phyloP scores from a whole-genome alignment of 2,329 filamentous ascomycete species.

The Aspergillus sp. region DNA sequence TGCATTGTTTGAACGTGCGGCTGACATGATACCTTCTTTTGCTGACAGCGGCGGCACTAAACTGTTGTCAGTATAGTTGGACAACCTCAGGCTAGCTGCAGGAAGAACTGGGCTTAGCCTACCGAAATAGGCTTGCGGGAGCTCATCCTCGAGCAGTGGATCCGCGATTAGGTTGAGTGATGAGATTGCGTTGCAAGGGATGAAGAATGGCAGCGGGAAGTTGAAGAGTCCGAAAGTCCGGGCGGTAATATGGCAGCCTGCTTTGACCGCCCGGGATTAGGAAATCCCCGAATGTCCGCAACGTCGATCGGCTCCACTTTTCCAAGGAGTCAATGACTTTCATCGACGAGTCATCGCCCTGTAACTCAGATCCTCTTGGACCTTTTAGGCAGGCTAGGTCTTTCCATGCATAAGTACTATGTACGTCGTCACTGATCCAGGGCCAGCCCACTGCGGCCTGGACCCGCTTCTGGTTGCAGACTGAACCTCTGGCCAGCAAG shows the following conservation, averaged over 20 bases:
- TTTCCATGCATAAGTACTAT: neutral
- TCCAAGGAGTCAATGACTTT: too few species aligned
- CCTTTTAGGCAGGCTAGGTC: neutral
- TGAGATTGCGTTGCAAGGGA: neutral
- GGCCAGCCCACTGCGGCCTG: neutral
- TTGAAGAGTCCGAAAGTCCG: conserved; percentile 10
- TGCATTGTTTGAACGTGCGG: neutral
- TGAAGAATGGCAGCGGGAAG: neutral
- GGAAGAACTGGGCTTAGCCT: neutral
- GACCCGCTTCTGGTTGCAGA: neutral
- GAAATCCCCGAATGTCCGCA: neutral
- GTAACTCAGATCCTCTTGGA: too few species aligned
- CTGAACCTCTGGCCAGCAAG: neutral
- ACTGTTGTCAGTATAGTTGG: neutral
- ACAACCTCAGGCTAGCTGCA: neutral
- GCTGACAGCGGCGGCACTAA: conserved; percentile 22
- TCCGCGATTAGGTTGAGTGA: neutral
- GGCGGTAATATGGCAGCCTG: neutral
- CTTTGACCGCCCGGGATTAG: neutral
- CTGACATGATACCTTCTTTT: conserved; percentile 17
- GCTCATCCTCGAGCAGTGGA: neutral
- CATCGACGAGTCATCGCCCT: too few species aligned
- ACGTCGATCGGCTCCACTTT: neutral
- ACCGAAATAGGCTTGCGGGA: conserved; percentile 13
- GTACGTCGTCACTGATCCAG: neutral